phyloP scores from a whole-genome alignment of 495 filamentous ascomycete species.

The Collariella sp. region DNA sequence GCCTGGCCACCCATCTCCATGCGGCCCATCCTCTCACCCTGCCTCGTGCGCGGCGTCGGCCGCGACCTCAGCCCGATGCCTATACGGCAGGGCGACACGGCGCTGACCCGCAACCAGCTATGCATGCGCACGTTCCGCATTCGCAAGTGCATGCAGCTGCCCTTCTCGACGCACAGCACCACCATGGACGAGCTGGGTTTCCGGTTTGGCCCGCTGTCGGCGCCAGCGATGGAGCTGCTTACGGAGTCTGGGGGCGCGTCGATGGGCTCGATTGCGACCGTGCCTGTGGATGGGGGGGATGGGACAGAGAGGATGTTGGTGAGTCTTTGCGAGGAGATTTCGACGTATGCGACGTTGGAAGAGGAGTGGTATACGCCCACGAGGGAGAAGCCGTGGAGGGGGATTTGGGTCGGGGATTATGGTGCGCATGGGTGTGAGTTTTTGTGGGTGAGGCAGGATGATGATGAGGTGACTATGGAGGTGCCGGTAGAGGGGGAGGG shows the following conservation, averaged over 20 bases:
- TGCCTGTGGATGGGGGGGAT: too few relatives aligned
- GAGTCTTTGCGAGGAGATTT: slow-evolving; percentile 54
- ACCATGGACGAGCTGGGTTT: too few relatives aligned
- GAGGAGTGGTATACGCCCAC: slow-evolving; percentile 67
- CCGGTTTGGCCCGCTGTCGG: too few relatives aligned
- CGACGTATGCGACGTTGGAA: slow-evolving; percentile 70
- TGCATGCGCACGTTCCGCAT: slow-evolving; percentile 62
- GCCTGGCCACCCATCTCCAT: slow-evolving; percentile 69
- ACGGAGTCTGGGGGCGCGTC: too few relatives aligned
- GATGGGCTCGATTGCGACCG: too few relatives aligned
- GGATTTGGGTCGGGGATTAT: slow-evolving; percentile 91
- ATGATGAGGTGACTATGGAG: slow-evolving; percentile 29
- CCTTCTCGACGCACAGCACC: slow-evolving; percentile 17
- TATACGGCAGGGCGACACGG: slow-evolving; percentile 32
- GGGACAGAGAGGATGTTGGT: too few relatives aligned
- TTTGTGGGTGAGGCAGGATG: slow-evolving; percentile 65
- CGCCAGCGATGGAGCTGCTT: neutral
- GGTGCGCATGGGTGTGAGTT: slow-evolving; percentile 84
- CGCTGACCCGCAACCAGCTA: slow-evolving; percentile 38
- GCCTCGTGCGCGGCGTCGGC: slow-evolving; percentile 30
- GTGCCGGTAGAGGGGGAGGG: slow-evolving; percentile 15
- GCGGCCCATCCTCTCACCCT: slow-evolving; percentile 57
- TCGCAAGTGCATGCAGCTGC: slow-evolving; percentile 56
- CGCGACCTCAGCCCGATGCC: slow-evolving; percentile 17
- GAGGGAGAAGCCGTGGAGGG: slow-evolving; percentile 67